Percentiles rank a stretch among this genome's conserved stretches.
phyloP scores from a whole-genome alignment of 1,284 basidiomycete genomes.

The Ceratobasidium sp. region DNA sequence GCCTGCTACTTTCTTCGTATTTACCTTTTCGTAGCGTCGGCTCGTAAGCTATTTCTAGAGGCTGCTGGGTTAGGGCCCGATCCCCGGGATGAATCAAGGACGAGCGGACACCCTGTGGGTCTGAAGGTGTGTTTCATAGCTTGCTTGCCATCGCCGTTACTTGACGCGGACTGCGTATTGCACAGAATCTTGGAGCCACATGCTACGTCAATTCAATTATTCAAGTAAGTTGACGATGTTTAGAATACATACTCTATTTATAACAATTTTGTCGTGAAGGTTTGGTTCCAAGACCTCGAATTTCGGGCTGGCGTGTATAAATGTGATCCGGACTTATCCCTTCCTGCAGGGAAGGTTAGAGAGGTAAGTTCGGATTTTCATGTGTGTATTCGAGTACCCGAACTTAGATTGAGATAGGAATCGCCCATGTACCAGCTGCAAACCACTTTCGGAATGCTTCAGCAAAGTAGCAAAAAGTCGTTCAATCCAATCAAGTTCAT shows the following conservation, averaged over 20 bases:
- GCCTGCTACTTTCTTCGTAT: slow-evolving; percentile 10
- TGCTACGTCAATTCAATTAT: slow-evolving; percentile 93
- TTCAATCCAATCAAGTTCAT: slow-evolving; percentile 87
- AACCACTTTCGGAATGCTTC: slow-evolving; percentile 75
- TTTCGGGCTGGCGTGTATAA: slow-evolving; percentile 70
- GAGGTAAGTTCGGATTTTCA: slow-evolving; percentile 44
- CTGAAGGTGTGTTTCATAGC: slow-evolving; percentile 66
- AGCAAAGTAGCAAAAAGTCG: slow-evolving; percentile 71
- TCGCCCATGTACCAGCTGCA: slow-evolving; percentile 60
- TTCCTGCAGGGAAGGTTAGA: slow-evolving; percentile 67
- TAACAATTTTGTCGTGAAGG: slow-evolving; percentile 55
- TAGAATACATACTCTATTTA: background rate
- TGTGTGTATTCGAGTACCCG: slow-evolving; percentile 54
- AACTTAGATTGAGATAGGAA: slow-evolving; percentile 39
- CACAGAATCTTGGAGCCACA: slow-evolving; percentile 89
- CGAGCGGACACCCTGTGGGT: slow-evolving; percentile 75
- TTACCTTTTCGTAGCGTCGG: slow-evolving; percentile 58
- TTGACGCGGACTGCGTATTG: slow-evolving; percentile 27
- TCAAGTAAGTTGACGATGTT: slow-evolving; percentile 64
- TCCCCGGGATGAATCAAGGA: slow-evolving; percentile 63
- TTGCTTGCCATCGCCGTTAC: background rate
- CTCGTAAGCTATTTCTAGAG: slow-evolving; percentile 65
- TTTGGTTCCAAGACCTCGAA: slow-evolving; percentile 72
- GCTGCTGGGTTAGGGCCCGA: slow-evolving; percentile 64
- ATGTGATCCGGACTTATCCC: slow-evolving; percentile 64